phyloP scores from a whole-genome alignment of 441 rosid genomes.

The Adansonia grandidieri region DNA sequence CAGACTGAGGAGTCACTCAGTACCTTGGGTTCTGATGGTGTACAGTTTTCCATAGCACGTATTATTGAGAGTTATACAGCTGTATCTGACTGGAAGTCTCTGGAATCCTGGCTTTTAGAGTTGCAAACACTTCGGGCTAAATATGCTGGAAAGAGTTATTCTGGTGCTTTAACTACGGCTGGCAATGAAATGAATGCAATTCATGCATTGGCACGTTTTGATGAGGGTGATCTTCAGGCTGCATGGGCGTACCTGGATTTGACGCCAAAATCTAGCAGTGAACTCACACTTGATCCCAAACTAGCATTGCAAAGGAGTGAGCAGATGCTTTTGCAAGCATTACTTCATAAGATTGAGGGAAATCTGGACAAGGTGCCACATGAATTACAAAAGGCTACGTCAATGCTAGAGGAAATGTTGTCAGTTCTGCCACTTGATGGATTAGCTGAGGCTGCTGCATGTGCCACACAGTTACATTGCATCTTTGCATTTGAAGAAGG shows the following conservation, averaged over 20 bases:
- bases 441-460: conserved; percentile 72
- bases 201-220: conserved; percentile 90
- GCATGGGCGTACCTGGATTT: conserved; percentile 95
- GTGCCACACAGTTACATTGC: conserved; percentile 89
- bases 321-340: conserved; percentile 96
- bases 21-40: conserved; percentile 88
- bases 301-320: conserved; percentile 95
- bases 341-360: conserved; percentile 79
- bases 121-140: conserved; percentile 90
- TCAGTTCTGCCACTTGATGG: conserved; percentile 87
- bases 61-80: conserved; percentile 91
- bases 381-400: conserved; percentile 78
- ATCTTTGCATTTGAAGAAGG: conserved; percentile 82
- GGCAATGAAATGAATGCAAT: conserved; percentile 96
- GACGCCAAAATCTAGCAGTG: conserved; percentile 93
- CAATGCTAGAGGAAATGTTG: conserved; percentile 86
- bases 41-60: conserved; percentile 86
- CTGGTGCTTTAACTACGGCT: conserved; percentile 94
- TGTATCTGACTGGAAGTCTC: conserved; percentile 89
- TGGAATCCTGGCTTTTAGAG: conserved; percentile 86
- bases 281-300: conserved; percentile 92
- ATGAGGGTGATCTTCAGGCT: conserved; percentile 84
- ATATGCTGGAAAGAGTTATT: conserved; percentile 93
- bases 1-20: conserved; percentile 80
- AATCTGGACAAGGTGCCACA: conserved; percentile 65